A percentile compares a stretch with the other conserved stretches of the same genome.
phyloP scores from a whole-genome alignment of 1,284 basidiomycete genomes.

The Golubevia pallescens region DNA sequence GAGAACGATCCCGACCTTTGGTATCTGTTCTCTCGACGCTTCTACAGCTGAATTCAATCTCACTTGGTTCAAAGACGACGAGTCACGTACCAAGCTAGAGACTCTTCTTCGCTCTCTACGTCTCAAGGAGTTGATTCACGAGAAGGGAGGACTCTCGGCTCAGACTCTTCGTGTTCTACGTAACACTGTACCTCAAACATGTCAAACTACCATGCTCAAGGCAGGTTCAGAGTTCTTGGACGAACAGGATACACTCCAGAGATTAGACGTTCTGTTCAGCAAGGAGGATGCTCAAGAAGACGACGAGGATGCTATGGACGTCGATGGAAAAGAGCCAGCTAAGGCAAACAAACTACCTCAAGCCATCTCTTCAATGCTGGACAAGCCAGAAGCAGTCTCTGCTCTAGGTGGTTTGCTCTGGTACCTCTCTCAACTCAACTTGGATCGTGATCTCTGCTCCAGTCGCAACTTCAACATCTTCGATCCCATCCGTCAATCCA shows the following conservation, averaged over 20 bases:
- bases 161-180: conserved; percentile 42
- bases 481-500: conserved; percentile 40
- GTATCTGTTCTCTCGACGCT: conserved; percentile 92
- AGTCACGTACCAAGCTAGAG: conserved; percentile 88
- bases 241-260: conserved; percentile 27
- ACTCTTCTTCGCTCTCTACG: conserved; percentile 90
- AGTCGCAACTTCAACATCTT: conserved; percentile 59
- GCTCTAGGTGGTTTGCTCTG: conserved; percentile 56
- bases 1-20: conserved; percentile 70
- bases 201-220: conserved; percentile 57
- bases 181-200: conserved; percentile 34
- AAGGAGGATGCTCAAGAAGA: conserved; percentile 7
- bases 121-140: conserved; percentile 90
- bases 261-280: conserved; percentile 43
- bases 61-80: conserved; percentile 87
- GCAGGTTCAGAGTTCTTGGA: conserved; percentile 50
- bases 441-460: conserved; percentile 54
- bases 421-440: conserved; percentile 56
- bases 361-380: conserved; percentile 40
- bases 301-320: conserved; percentile 17
- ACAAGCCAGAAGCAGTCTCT: conserved; percentile 35
- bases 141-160: conserved; percentile 72
- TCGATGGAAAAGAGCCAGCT: conserved; percentile 28
- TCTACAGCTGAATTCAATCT: conserved; percentile 95
- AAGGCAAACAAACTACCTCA: conserved; percentile 33